Conservation (phyloP, 371 early-diverging fungal genomes). For the Rhizopus delemar region DNA sequence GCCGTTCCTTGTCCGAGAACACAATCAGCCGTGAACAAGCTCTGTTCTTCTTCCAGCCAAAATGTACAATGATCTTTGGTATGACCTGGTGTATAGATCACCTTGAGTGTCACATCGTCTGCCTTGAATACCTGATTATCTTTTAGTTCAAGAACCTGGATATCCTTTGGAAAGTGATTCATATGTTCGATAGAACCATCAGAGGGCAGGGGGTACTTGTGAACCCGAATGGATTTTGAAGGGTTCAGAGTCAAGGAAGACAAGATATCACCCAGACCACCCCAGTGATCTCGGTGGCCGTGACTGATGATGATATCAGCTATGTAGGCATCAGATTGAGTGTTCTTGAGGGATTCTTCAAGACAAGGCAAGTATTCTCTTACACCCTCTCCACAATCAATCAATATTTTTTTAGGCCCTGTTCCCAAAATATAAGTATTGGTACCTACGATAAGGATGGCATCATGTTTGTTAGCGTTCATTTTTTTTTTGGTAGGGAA, state of each 20-base stretch:
- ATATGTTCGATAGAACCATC: conserved; percentile 17
- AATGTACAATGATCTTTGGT: conserved; percentile 78
- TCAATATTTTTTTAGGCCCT: conserved; percentile 67
- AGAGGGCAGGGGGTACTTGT: conserved; percentile 35
- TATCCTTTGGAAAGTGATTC: conserved; percentile 31
- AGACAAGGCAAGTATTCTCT: conserved; percentile 66
- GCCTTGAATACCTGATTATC: conserved; percentile 61
- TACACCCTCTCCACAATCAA: conserved; percentile 84
- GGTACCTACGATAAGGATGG: conserved; percentile 56
- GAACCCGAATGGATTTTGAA: conserved; percentile 28
- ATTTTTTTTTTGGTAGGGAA: neutral
- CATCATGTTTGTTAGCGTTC: neutral
- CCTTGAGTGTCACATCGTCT: conserved; percentile 63
- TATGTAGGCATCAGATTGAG: conserved; percentile 54
- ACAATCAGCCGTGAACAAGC: conserved; percentile 81
- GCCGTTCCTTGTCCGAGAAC: conserved; percentile 85
- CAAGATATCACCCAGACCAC: conserved; percentile 63
- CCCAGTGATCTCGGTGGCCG: conserved; percentile 81
- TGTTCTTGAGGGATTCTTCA: conserved; percentile 44
- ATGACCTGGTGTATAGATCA: conserved; percentile 85
- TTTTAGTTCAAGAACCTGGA: conserved; percentile 27
- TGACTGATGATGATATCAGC: conserved; percentile 83
- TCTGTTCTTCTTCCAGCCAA: conserved; percentile 69
- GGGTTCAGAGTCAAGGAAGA: conserved; percentile 26
- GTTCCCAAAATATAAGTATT: conserved; percentile 89